Conservation (phyloP, 345 rosid species). For the Citrus sinensis region DVS_A1.0 CM039169.1:29432001-29432500, state of each 20-base stretch:
- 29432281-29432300: conserved; percentile 31
- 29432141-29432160: conserved; percentile 6
- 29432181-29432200: background rate
- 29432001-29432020: conserved; percentile 11
- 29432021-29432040: conserved; percentile 1
- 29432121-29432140: background rate
- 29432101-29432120: background rate
- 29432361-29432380: background rate
- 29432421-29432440: background rate
- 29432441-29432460: background rate
- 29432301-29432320: conserved; percentile 17
- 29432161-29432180: background rate
- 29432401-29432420: background rate
- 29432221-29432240: background rate
- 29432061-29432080: no score
- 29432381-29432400: background rate
- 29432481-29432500: background rate
- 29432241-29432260: background rate
- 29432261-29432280: conserved; percentile 1
- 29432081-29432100: no score
- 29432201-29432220: background rate
- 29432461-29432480: background rate
- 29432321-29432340: background rate
- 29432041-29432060: background rate
- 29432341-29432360: background rate